Evolutionary conservation across 768 basidiomycete genomes (phyloP).

Genomic region (Hericium alpestre): DNA sequence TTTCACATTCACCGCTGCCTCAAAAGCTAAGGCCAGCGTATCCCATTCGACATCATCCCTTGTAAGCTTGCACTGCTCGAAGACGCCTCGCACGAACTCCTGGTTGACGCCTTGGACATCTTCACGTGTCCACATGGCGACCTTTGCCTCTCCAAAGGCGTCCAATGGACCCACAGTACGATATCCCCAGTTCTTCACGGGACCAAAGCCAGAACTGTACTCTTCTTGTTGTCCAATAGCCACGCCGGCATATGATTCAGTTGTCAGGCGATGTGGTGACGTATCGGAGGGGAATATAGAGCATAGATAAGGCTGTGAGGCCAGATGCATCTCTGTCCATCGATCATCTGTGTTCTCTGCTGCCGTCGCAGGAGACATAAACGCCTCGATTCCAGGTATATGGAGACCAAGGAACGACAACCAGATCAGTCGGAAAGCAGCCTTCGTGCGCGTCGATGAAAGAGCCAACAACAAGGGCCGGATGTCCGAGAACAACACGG

Average conservation of each 20-base stretch:
- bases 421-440: conserved; percentile 58
- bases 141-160: conserved; percentile 28
- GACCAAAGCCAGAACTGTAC: conserved; percentile 53
- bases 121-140: conserved; percentile 30
- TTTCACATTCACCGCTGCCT: conserved; percentile 48
- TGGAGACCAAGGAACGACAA: conserved; percentile 61
- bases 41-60: conserved; percentile 55
- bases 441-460: conserved; percentile 32
- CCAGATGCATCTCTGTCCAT: conserved; percentile 46
- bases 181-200: conserved; percentile 55
- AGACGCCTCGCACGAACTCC: conserved; percentile 44
- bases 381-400: conserved; percentile 51
- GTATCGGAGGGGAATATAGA: conserved; percentile 39
- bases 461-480: conserved; percentile 41
- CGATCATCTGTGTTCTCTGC: conserved; percentile 51
- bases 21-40: conserved; percentile 53
- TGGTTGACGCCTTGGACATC: conserved; percentile 45
- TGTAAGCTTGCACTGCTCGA: conserved; percentile 42
- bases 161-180: conserved; percentile 49
- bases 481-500: conserved; percentile 66
- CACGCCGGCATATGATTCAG: conserved; percentile 56
- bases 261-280: conserved; percentile 24
- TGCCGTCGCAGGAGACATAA: conserved; percentile 21
- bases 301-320: conserved; percentile 33
- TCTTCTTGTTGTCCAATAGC: conserved; percentile 57